Conservation (phyloP, 257 asterid species). For the Solanum medicagineum region DNA sequence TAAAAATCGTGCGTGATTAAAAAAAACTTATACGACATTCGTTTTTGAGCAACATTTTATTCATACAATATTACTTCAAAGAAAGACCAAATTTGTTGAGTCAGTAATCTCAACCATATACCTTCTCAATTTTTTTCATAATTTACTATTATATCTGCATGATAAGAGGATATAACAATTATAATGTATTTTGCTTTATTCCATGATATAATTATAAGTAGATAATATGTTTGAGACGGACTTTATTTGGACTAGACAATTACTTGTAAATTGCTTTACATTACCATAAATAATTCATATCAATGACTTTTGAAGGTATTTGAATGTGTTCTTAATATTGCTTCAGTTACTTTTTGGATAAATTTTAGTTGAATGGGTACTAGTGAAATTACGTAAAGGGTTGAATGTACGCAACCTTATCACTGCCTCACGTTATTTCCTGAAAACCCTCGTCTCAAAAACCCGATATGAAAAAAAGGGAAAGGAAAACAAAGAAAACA, state of each 20-base stretch:
- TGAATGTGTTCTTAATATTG: not conserved
- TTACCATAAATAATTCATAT: not conserved
- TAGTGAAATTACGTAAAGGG: fast-evolving
- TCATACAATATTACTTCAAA: not conserved
- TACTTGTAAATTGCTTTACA: not conserved
- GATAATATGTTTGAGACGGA: not conserved
- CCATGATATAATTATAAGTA: not conserved
- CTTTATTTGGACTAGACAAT: not conserved
- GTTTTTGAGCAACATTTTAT: not conserved
- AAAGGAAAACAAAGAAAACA: too few species aligned
- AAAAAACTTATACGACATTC: not conserved
- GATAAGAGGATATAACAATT: not conserved
- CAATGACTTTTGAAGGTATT: not conserved
- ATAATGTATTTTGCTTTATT: not conserved
- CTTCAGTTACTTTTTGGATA: not conserved
- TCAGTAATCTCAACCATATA: not conserved
- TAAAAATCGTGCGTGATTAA: too few species aligned
- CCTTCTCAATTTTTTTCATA: not conserved
- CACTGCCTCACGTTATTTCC: too few species aligned
- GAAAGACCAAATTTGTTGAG: not conserved
- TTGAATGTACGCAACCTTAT: too few species aligned
- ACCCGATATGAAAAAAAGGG: too few species aligned
- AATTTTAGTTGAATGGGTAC: too few species aligned
- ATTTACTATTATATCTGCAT: not conserved
- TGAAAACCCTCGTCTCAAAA: too few species aligned